Evolutionary conservation across 148 eudicot species (phyloP), one percentile per base, ranked within the genome.

Genomic region (Cornus kousa): DNA sequence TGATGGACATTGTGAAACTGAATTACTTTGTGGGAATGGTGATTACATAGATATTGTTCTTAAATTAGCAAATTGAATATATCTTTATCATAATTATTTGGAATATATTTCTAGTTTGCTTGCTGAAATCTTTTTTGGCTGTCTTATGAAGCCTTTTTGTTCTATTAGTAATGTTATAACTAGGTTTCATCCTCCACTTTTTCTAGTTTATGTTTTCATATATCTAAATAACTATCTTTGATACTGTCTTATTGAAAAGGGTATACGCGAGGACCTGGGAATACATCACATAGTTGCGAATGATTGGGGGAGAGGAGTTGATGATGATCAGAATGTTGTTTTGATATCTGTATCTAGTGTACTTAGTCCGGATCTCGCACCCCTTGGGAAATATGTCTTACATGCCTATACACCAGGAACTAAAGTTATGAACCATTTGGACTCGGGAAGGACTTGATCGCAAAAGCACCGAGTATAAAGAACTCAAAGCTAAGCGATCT

Each of bases 391-490:
- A 82, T 97, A 93, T 82, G 86, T 95, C 16, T 77, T 95, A 39
- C 99, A 95, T 84, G 99, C 99, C 53, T 95, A 95, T 55, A 88
- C 90, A 19, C 97, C 99, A 10, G 99, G 99, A 78, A 95, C 97
- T n/a, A n/a, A n/a, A n/a, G n/a, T n/a, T n/a, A n/a, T 0, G 99
- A 95, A 82, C 97, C 95, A 67, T 95, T 90, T 80, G 91, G 71
- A 83, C 79, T 48, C 93, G 99, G 99, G 88, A 95, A 87, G 97
- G 97, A 75, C 97, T 95, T 74, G 99, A 95, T 72, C 88, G 97
- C 60, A 89, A 70, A 82, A 95, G 97, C 76, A 85, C 84, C 13
- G 88, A 93, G 68, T 95, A 95, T 90, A 93, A 93, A 84, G 81
- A 86, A 75, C 93, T 95, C 81, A 95, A 95, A 85, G 91, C 91